These are phyloP conservation scores for Nicotiana sylvestris DNA, from an alignment of 257 asterid species.

Conservation along the genomic window DNA sequence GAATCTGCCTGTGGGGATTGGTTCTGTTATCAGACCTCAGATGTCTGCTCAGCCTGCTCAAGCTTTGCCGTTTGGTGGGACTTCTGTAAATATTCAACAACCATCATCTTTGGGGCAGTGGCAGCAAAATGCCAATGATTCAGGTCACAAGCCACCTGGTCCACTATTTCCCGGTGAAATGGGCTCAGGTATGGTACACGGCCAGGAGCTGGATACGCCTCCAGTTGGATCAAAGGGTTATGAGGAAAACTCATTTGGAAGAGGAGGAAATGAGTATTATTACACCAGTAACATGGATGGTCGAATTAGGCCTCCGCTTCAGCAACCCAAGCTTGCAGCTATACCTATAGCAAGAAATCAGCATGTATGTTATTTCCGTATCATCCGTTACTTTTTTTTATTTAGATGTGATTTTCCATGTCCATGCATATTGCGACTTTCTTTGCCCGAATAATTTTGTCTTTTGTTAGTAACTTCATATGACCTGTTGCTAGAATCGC, in stretches of 20 bases:
- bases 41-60: constrained; percentile 45
- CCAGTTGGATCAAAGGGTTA: constrained; percentile 55
- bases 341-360: constrained; percentile 66
- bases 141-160: constrained; percentile 39
- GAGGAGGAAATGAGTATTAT: constrained; percentile 57
- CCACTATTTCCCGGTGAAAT: constrained; percentile 60
- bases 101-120: constrained; percentile 33
- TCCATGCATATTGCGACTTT: not conserved
- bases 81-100: constrained; percentile 52
- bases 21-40: constrained; percentile 37
- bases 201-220: constrained; percentile 47
- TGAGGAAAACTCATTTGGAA: constrained; percentile 61
- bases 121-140: constrained; percentile 48
- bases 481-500: not conserved
- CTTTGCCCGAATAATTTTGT: not conserved
- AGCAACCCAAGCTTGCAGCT: constrained; percentile 77
- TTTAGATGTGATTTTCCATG: not conserved
- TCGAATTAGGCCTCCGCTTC: constrained; percentile 37
- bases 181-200: constrained; percentile 55
- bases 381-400: not conserved
- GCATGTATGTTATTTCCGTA: constrained; percentile 45
- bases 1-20: constrained; percentile 34
- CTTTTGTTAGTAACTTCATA: not conserved
- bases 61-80: constrained; percentile 37
- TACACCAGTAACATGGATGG: constrained; percentile 45